Base-by-base conservation (phyloP, 108 stramenopile species). In the Fistulifera solaris region DNA sequence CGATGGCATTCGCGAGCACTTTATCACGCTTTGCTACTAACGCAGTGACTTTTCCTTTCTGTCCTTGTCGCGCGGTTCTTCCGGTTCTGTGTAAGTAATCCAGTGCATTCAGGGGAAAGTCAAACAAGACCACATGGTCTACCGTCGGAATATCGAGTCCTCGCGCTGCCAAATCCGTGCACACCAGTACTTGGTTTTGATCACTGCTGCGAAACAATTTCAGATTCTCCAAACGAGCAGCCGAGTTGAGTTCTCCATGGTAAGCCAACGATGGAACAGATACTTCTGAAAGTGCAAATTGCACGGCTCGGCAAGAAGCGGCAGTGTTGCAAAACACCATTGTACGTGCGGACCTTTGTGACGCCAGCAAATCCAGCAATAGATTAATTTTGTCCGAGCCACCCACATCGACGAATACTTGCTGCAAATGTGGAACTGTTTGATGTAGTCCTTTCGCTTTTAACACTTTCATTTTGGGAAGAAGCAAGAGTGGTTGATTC, bases 271-370 rank as follows among this genome's bases (percentile, higher is more conserved):
- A 62, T 12, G 70, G 42, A 22, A 89, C 80, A 5, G 80, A 72
- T 18, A 77, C 66, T 70, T 91, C 87, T 18, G 76, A 70, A 15
- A 93, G 58, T 0, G 80, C 83, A 73, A 87, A 80, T 56, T 85
- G 89, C 4, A 65, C 83, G 0, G 89, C 83, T 12, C 80, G 74
- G 48, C 79, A 76, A 18, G 77, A 75, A 25, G 69, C 49, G 18
- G 92, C 82, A 18, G 89, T 95, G 67, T 93, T 93, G 76, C 97
- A 98, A 70, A 98, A 98, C 18, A 98, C 73, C 52, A 96, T 66
- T 23, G 93, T 87, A 28, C 74, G 58, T 13, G 73, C 51, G 21
- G 48, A 19, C 15, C 38, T 2, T 4, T 25, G 38, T 4, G 31
- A 40, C 7, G 66, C 67, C 14, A 56, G 53, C 17, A 87, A 49